Evolutionary conservation across 2,329 filamentous ascomycete species (phyloP).

Genomic region (Colletotrichum camelliae): DNA sequence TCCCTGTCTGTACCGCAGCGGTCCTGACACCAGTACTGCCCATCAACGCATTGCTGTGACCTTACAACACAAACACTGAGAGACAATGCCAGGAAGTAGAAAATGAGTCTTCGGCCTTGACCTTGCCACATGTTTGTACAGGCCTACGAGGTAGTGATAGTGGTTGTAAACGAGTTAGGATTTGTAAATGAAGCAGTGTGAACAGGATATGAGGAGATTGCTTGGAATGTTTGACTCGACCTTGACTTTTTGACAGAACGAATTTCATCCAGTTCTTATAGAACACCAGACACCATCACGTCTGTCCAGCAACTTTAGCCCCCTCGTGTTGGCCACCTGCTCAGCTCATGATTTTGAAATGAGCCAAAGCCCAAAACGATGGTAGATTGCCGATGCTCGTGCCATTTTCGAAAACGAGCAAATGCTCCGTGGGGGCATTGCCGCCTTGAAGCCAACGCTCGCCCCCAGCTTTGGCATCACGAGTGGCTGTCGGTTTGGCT

Average conservation of each 20-base stretch:
- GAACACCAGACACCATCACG: background rate
- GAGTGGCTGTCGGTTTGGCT: background rate
- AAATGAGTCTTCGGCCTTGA: background rate
- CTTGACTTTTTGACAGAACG: too few relatives aligned
- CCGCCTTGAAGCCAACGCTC: accelerated
- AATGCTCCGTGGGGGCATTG: background rate
- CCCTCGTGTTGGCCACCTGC: background rate
- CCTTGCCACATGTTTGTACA: background rate
- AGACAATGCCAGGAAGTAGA: accelerated
- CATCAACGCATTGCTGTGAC: background rate
- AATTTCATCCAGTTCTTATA: background rate
- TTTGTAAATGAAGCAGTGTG: background rate
- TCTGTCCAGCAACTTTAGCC: background rate
- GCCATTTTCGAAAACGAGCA: background rate
- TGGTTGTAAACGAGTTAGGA: accelerated
- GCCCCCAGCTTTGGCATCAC: background rate
- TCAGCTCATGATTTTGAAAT: background rate
- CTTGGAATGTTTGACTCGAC: background rate
- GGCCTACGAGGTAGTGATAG: accelerated
- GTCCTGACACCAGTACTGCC: background rate
- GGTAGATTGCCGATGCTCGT: accelerated
- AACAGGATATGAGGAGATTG: too few relatives aligned
- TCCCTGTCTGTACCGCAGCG: background rate
- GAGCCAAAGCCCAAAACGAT: background rate
- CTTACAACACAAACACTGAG: accelerated